These are phyloP conservation scores for Aspergillus sclerotialis DNA, from an alignment of 2,329 filamentous ascomycete genomes.

Conservation along the genomic window DNA sequence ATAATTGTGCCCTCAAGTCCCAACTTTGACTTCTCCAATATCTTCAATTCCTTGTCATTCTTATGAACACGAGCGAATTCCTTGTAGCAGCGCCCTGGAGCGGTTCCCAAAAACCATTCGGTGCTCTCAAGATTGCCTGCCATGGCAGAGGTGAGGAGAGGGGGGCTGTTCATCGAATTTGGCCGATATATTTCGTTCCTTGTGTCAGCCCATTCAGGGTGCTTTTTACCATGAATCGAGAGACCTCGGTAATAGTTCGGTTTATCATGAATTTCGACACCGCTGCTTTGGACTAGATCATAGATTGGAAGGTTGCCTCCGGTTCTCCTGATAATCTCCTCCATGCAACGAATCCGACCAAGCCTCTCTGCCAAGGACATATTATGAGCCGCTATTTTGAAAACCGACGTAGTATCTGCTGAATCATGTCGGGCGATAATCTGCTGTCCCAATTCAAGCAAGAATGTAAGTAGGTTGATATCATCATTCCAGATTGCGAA, in stretches of 20 bases:
- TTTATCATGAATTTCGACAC: constrained; percentile 56
- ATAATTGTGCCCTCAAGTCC: constrained; percentile 59
- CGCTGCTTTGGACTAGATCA: constrained; percentile 58
- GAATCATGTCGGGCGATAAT: constrained; percentile 8
- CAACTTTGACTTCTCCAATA: constrained; percentile 52
- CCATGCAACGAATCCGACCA: constrained; percentile 28
- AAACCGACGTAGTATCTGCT: constrained; percentile 4
- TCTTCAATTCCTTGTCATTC: constrained; percentile 56
- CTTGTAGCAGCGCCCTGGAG: constrained; percentile 59
- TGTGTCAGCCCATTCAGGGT: constrained; percentile 65
- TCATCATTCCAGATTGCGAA: constrained; percentile 51
- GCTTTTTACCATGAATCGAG: constrained; percentile 67
- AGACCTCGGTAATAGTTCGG: constrained; percentile 70
- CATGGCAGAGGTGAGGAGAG: constrained; percentile 26
- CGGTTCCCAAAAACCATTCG: constrained; percentile 71
- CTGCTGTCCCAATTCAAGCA: constrained; percentile 47
- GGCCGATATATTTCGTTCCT: constrained; percentile 34
- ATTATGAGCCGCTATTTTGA: constrained; percentile 13
- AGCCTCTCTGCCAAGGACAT: constrained; percentile 38
- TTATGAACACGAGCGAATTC: constrained; percentile 60
- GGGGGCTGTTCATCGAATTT: constrained; percentile 9
- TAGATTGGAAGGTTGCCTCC: constrained; percentile 66
- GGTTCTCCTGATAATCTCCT: constrained; percentile 57
- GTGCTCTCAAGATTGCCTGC: constrained; percentile 57
- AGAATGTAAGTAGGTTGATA: constrained; percentile 45